Conservation (phyloP, 2,329 filamentous ascomycete genomes). For the Diaporthe citrichinensis region DNA sequence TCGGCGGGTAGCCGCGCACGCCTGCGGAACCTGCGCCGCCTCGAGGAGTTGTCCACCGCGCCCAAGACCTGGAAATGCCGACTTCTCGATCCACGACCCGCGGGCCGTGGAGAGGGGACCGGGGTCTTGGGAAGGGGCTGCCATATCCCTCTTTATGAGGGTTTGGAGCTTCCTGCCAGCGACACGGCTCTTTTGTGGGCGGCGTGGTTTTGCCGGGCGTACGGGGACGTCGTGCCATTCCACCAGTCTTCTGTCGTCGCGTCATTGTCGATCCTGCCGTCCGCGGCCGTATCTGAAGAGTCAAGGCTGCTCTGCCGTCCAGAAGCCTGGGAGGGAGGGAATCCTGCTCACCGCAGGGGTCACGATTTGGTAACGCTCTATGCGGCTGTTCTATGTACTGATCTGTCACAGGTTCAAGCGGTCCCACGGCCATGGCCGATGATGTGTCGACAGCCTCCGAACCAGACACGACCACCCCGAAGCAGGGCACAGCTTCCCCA, state of each 20-base stretch:
- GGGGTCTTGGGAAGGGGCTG: slow-evolving; percentile 38
- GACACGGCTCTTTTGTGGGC: slow-evolving; percentile 29
- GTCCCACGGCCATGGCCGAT: slow-evolving; percentile 30
- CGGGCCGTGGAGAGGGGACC: slow-evolving; percentile 28
- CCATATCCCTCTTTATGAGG: not conserved
- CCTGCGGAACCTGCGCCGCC: slow-evolving; percentile 21
- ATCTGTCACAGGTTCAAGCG: not conserved
- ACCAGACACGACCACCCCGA: not conserved
- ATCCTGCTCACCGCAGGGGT: slow-evolving; percentile 17
- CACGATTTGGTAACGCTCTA: slow-evolving; percentile 20
- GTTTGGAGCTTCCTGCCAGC: slow-evolving; percentile 13
- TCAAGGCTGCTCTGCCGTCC: slow-evolving; percentile 38
- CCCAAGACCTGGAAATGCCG: slow-evolving; percentile 39
- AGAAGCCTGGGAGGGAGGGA: slow-evolving; percentile 41
- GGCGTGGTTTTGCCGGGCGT: slow-evolving; percentile 32
- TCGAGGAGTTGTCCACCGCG: slow-evolving; percentile 34
- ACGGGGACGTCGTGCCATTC: slow-evolving; percentile 33
- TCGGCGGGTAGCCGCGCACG: slow-evolving; percentile 35
- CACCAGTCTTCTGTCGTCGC: slow-evolving; percentile 7
- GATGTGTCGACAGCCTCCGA: slow-evolving; percentile 25
- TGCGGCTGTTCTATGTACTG: not conserved
- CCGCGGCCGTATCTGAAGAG: slow-evolving; percentile 12
- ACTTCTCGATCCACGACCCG: slow-evolving; percentile 28
- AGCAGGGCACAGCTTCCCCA: not conserved
- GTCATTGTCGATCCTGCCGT: not conserved